Conservation (phyloP, 257 asterid species). For the Solanum sejunctum region DNA sequence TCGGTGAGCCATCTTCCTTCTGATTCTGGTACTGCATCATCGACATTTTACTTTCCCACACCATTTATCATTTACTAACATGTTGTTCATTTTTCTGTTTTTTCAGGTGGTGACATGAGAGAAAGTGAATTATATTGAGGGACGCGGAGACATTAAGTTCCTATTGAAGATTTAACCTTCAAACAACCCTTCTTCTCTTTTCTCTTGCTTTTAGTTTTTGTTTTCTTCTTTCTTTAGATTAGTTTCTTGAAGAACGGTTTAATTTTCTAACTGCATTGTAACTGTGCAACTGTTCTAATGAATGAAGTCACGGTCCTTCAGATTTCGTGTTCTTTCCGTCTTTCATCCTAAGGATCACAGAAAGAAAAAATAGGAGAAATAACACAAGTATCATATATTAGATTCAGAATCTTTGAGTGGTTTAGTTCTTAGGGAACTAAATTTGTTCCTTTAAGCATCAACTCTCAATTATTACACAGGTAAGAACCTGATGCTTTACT, state of each 20-base stretch:
- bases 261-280: slow-evolving; percentile 1
- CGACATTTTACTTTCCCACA: background rate
- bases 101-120: slow-evolving; percentile 3
- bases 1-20: slow-evolving; percentile 21
- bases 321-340: background rate
- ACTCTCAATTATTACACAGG: slow-evolving; percentile 27
- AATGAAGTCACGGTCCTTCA: slow-evolving; percentile 8
- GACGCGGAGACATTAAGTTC: background rate
- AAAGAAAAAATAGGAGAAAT: background rate
- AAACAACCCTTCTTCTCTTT: background rate
- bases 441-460: slow-evolving; percentile 22
- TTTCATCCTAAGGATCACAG: background rate
- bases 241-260: slow-evolving; percentile 6
- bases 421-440: slow-evolving; percentile 2
- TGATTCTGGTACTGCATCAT: background rate
- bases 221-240: background rate
- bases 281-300: background rate
- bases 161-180: background rate
- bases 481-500: slow-evolving; percentile 48
- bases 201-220: background rate
- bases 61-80: background rate
- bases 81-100: background rate
- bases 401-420: slow-evolving; percentile 20
- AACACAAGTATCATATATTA: slow-evolving; percentile 6
- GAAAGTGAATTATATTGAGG: background rate